phyloP scores from a whole-genome alignment of 257 asterid genomes.

The Marsdenia floribunda region DNA sequence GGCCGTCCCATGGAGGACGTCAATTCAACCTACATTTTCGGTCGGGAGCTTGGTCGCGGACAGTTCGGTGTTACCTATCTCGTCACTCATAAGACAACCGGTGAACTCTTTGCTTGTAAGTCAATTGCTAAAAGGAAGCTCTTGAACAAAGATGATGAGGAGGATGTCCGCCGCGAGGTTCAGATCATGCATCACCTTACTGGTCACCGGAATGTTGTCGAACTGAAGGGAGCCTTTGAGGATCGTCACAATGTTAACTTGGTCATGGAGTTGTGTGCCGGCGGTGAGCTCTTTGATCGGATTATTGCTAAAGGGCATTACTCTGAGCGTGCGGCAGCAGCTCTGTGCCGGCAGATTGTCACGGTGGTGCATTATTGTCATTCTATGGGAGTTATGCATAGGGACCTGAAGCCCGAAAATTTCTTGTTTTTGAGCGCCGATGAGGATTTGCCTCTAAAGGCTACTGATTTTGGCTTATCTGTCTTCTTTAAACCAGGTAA shows the following conservation, averaged over 20 bases:
- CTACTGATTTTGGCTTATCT: slow-evolving; percentile 84
- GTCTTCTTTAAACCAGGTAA: slow-evolving; percentile 69
- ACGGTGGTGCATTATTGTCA: slow-evolving; percentile 77
- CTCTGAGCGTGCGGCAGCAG: slow-evolving; percentile 99
- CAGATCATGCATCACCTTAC: slow-evolving; percentile 95
- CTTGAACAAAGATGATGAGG: slow-evolving; percentile 55
- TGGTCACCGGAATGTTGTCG: slow-evolving; percentile 76
- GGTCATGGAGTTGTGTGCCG: slow-evolving; percentile 84
- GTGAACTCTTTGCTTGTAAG: slow-evolving; percentile 64
- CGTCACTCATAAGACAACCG: slow-evolving; percentile 57
- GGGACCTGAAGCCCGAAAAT: slow-evolving; percentile 89
- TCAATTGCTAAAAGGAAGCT: slow-evolving; percentile 84
- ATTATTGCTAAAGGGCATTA: slow-evolving; percentile 77
- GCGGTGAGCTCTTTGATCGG: slow-evolving; percentile 85
- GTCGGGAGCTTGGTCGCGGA: slow-evolving; percentile 87
- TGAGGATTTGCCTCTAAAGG: slow-evolving; percentile 71
- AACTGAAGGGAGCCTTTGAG: slow-evolving; percentile 72
- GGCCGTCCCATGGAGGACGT: slow-evolving; percentile 73
- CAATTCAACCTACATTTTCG: slow-evolving; percentile 56
- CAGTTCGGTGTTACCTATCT: slow-evolving; percentile 85
- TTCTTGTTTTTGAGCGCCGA: slow-evolving; percentile 51
- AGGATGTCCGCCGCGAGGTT: slow-evolving; percentile 83
- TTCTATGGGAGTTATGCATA: slow-evolving; percentile 84
- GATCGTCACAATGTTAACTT: slow-evolving; percentile 69
- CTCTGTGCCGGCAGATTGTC: slow-evolving; percentile 73